Conservation (phyloP, 257 asterid genomes). For the Echium plantagineum region DNA sequence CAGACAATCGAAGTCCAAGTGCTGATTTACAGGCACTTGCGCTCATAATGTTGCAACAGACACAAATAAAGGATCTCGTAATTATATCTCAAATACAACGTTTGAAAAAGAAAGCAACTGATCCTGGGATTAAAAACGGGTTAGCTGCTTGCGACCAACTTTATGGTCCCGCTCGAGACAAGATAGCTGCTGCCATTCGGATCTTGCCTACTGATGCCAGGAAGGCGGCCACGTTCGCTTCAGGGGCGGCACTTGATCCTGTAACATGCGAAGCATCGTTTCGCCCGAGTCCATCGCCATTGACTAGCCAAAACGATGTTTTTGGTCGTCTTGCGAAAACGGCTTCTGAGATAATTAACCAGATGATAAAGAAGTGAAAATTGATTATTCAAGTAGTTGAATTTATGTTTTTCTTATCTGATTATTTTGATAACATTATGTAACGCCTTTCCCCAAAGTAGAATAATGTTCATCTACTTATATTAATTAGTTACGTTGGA, state of each 20-base stretch:
- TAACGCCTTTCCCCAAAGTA: too few species aligned
- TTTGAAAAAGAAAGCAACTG: neutral
- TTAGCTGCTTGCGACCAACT: too few species aligned
- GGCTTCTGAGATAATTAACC: neutral
- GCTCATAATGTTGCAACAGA: neutral
- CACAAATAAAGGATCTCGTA: neutral
- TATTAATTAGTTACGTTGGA: too few species aligned
- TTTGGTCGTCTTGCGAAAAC: neutral
- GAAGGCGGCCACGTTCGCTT: slow-evolving; percentile 4
- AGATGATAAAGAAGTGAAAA: too few species aligned
- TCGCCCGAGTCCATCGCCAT: neutral
- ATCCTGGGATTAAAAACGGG: too few species aligned
- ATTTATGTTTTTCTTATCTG: too few species aligned
- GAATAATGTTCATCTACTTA: too few species aligned
- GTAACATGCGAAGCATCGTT: neutral
- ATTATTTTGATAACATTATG: too few species aligned
- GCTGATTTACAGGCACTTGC: neutral
- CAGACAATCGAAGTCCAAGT: neutral
- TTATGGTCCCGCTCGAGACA: too few species aligned
- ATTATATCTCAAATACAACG: neutral
- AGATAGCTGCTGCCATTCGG: neutral
- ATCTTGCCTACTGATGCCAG: too few species aligned
- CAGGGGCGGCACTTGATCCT: slow-evolving; percentile 17
- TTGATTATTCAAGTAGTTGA: too few species aligned
- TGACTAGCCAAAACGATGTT: neutral